Evolutionary conservation across 805 yeast species (phyloP).

Genomic region (Pichia phayaonensis): DNA sequence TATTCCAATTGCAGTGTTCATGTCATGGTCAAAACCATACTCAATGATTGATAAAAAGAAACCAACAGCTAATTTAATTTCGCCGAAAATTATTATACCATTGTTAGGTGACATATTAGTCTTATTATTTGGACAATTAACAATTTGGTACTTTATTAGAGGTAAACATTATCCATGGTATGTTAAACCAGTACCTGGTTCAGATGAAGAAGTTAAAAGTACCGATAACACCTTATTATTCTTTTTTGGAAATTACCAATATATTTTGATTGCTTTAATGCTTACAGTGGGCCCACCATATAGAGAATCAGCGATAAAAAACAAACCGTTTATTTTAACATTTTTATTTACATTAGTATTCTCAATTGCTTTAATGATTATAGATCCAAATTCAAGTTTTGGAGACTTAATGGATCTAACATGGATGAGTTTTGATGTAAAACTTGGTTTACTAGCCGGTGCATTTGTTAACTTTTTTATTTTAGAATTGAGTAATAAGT

Average conservation of each 20-base stretch:
- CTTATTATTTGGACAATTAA: slow-evolving; percentile 55
- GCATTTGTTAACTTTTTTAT: slow-evolving; percentile 43
- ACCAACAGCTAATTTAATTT: slow-evolving; percentile 90
- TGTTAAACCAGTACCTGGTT: slow-evolving; percentile 70
- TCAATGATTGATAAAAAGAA: slow-evolving; percentile 53
- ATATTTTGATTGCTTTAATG: slow-evolving; percentile 75
- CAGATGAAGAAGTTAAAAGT: slow-evolving; percentile 72
- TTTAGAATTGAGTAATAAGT: slow-evolving; percentile 39
- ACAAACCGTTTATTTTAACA: slow-evolving; percentile 63
- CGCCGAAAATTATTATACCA: slow-evolving; percentile 81
- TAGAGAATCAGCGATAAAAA: slow-evolving; percentile 64
- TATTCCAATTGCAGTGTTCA: slow-evolving; percentile 88
- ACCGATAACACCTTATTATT: slow-evolving; percentile 88
- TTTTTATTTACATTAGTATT: slow-evolving; percentile 41
- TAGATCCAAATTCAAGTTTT: slow-evolving; percentile 43
- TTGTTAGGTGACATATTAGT: slow-evolving; percentile 69
- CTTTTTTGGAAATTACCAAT: slow-evolving; percentile 78
- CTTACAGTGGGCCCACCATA: slow-evolving; percentile 92
- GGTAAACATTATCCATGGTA: slow-evolving; percentile 62
- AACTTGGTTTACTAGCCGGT: slow-evolving; percentile 38
- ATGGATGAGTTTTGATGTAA: slow-evolving; percentile 42
- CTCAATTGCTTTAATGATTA: slow-evolving; percentile 48
- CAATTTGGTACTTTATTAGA: slow-evolving; percentile 51
- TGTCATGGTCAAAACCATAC: slow-evolving; percentile 95
- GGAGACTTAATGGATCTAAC: slow-evolving; percentile 77